phyloP scores from a whole-genome alignment of 805 yeast species.

The Lipomyces anomalus region DNA sequence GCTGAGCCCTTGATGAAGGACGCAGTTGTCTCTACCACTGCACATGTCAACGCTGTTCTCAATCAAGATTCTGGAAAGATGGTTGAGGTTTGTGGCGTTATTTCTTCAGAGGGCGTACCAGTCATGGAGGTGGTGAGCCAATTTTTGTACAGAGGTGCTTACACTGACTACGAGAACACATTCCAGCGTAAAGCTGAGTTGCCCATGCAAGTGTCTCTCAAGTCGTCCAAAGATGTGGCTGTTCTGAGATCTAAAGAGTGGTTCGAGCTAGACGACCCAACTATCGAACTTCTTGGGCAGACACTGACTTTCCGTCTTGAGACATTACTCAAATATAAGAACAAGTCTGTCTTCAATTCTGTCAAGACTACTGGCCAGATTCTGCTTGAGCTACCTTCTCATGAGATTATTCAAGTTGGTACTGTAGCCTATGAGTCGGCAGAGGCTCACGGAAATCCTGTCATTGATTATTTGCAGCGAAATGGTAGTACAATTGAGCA shows the following conservation, averaged over 20 bases:
- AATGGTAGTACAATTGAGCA: constrained; percentile 92
- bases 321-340: constrained; percentile 76
- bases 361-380: constrained; percentile 83
- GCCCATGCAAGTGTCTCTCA: constrained; percentile 72
- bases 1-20: constrained; percentile 85
- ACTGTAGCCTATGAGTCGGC: constrained; percentile 83
- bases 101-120: constrained; percentile 66
- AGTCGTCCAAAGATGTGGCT: constrained; percentile 82
- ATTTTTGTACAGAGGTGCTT: constrained; percentile 93
- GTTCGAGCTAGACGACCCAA: constrained; percentile 74
- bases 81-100: constrained; percentile 90
- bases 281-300: constrained; percentile 66
- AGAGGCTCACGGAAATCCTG: constrained; percentile 94
- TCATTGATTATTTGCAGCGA: constrained; percentile 85
- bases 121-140: constrained; percentile 93
- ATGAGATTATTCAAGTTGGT: constrained; percentile 80
- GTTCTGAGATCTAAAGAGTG: constrained; percentile 93
- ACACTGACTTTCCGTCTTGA: constrained; percentile 83
- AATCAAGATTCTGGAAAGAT: constrained; percentile 91
- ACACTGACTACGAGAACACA: constrained; percentile 82
- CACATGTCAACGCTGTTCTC: constrained; percentile 80
- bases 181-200: constrained; percentile 83
- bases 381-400: constrained; percentile 82
- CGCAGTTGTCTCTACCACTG: constrained; percentile 75
- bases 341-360: constrained; percentile 66